A percentile compares a stretch with the other conserved stretches of the same genome.
Conservation (phyloP, 805 yeast genomes). For the Priceomyces carsonii region DNA sequence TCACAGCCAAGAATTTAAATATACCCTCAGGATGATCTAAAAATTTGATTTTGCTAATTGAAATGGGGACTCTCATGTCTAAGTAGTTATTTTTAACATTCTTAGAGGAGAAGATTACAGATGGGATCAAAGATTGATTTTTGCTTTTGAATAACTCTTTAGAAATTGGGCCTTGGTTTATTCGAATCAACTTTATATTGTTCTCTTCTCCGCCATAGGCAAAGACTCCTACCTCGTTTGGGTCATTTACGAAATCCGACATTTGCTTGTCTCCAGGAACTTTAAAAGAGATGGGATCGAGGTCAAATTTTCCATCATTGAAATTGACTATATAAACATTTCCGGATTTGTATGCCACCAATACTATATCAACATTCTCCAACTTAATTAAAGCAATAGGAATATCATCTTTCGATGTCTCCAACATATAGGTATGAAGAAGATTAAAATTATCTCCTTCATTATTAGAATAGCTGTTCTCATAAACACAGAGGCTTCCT, state of each 20-base stretch:
- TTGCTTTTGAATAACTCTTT: slow-evolving; percentile 18
- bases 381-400: slow-evolving; percentile 35
- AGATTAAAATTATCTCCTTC: slow-evolving; percentile 40
- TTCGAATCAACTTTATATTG: slow-evolving; percentile 54
- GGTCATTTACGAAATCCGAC: slow-evolving; percentile 49
- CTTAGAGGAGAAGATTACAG: slow-evolving; percentile 64
- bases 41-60: slow-evolving; percentile 64
- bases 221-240: slow-evolving; percentile 50
- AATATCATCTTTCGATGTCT: slow-evolving; percentile 20
- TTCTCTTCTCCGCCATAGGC: slow-evolving; percentile 89
- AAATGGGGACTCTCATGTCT: slow-evolving; percentile 79
- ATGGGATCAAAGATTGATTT: slow-evolving; percentile 21
- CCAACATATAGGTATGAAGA: slow-evolving; percentile 30
- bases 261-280: slow-evolving; percentile 47
- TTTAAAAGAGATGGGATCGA: slow-evolving; percentile 29
- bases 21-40: slow-evolving; percentile 34
- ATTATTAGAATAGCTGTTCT: slow-evolving; percentile 22
- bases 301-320: slow-evolving; percentile 24
- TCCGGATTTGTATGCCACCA: slow-evolving; percentile 50
- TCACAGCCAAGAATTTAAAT: slow-evolving; percentile 62
- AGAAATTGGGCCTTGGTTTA: slow-evolving; percentile 29
- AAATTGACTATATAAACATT: slow-evolving; percentile 40
- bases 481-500: slow-evolving; percentile 45
- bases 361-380: slow-evolving; percentile 28
- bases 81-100: slow-evolving; percentile 80